Conservation (phyloP, 2,329 filamentous ascomycete genomes). For the Thielaviopsis musarum region DNA sequence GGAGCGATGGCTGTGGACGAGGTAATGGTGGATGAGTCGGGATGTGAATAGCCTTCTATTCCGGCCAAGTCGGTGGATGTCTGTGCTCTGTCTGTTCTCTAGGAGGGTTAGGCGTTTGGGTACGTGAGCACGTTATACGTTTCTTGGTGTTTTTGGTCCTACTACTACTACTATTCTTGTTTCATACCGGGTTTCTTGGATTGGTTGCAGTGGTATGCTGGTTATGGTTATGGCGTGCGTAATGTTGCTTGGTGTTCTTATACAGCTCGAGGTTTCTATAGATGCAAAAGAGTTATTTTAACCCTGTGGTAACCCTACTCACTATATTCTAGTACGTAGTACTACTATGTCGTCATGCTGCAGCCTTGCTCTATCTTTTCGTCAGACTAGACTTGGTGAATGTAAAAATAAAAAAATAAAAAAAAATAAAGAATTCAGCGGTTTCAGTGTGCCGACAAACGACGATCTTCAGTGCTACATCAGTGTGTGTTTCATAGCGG, state of each 20-base stretch:
- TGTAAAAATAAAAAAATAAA: not conserved
- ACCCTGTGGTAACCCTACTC: not conserved
- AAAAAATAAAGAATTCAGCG: too few relatives aligned
- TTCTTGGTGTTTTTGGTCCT: too few relatives aligned
- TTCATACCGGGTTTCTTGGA: too few relatives aligned
- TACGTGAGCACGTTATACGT: too few relatives aligned
- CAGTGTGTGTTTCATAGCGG: not conserved
- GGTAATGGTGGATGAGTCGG: slow-evolving; percentile 30
- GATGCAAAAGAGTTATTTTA: not conserved
- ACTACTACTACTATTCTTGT: too few relatives aligned
- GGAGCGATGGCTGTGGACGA: slow-evolving; percentile 27
- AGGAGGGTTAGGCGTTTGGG: not conserved
- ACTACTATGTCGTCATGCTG: not conserved
- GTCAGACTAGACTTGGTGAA: not conserved
- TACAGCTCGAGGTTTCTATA: too few relatives aligned
- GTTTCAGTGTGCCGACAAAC: not conserved
- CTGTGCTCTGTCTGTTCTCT: not conserved
- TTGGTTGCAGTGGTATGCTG: too few relatives aligned
- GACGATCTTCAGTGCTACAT: not conserved
- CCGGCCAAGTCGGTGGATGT: not conserved
- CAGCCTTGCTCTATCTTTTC: not conserved
- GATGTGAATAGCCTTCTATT: slow-evolving; percentile 1
- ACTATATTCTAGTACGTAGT: too few relatives aligned
- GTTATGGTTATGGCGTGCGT: too few relatives aligned
- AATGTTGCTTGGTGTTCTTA: too few relatives aligned